phyloP scores from a whole-genome alignment of 257 asterid genomes.

The Rubia yunnanensis region DNA sequence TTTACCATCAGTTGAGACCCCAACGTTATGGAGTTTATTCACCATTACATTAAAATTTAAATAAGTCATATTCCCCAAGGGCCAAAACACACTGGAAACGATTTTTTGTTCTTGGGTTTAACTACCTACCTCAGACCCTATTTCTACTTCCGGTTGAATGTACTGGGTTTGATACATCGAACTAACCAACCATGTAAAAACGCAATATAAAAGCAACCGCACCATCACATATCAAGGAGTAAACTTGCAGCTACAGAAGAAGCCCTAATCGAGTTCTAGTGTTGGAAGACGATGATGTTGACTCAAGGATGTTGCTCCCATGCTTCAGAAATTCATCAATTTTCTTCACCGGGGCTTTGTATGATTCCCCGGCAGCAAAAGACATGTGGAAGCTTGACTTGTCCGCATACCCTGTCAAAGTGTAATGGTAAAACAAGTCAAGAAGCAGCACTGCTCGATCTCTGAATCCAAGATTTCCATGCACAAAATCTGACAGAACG shows the following conservation, averaged over 20 bases:
- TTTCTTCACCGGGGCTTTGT: conserved; percentile 43
- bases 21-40: neutral
- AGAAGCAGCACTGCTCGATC: neutral
- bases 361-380: conserved; percentile 84
- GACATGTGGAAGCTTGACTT: conserved; percentile 86
- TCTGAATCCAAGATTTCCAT: neutral
- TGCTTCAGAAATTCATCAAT: neutral
- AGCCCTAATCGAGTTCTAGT: no score
- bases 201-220: neutral
- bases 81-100: no score
- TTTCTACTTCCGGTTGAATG: neutral
- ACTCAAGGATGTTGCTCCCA: no score
- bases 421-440: neutral
- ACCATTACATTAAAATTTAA: neutral
- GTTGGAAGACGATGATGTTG: no score
- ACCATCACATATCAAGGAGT: neutral
- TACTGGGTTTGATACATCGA: neutral
- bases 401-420: conserved; percentile 75
- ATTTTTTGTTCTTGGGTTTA: neutral
- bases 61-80: neutral
- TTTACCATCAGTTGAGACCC: no score
- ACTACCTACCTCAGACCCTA: no score
- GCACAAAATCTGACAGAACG: neutral
- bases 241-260: neutral
- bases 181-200: neutral